A percentile compares a stretch with the other conserved stretches of the same genome.
Conservation (phyloP, 164 flowering plant genomes). For the Pachysandra terminalis region DNA sequence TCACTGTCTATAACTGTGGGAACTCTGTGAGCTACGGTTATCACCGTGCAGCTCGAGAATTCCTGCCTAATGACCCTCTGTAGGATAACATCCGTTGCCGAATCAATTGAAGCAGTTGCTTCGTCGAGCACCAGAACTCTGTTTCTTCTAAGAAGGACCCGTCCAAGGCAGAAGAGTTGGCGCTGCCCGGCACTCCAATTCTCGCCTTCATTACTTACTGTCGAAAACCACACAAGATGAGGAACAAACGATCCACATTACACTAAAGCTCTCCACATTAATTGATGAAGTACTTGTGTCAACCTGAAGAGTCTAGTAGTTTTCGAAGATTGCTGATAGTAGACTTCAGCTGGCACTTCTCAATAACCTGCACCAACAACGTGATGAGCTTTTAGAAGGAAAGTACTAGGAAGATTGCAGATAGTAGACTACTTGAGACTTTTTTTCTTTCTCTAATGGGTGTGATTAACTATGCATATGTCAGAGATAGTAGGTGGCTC, state of each 20-base stretch:
- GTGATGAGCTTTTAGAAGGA: not conserved
- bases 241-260: not conserved
- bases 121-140: slow-evolving; percentile 80
- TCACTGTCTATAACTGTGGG: slow-evolving; percentile 87
- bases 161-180: slow-evolving; percentile 80
- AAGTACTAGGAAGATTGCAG: too few relatives aligned
- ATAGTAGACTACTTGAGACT: too few relatives aligned
- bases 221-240: slow-evolving; percentile 1
- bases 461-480: too few relatives aligned
- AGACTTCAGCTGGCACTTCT: slow-evolving; percentile 70
- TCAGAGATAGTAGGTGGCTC: too few relatives aligned
- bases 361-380: slow-evolving; percentile 53
- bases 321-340: slow-evolving; percentile 56
- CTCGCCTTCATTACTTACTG: slow-evolving; percentile 84
- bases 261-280: not conserved
- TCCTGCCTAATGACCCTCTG: slow-evolving; percentile 72
- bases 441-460: too few relatives aligned
- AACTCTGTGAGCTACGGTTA: slow-evolving; percentile 85
- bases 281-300: not conserved
- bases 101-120: slow-evolving; percentile 89
- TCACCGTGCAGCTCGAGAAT: slow-evolving; percentile 60
- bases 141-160: slow-evolving; percentile 68
- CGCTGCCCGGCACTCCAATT: slow-evolving; percentile 91
- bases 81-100: slow-evolving; percentile 71
- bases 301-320: slow-evolving; percentile 68